Base-by-base conservation (phyloP, 768 basidiomycete genomes). In the Hemileccinum impolitum region DNA sequence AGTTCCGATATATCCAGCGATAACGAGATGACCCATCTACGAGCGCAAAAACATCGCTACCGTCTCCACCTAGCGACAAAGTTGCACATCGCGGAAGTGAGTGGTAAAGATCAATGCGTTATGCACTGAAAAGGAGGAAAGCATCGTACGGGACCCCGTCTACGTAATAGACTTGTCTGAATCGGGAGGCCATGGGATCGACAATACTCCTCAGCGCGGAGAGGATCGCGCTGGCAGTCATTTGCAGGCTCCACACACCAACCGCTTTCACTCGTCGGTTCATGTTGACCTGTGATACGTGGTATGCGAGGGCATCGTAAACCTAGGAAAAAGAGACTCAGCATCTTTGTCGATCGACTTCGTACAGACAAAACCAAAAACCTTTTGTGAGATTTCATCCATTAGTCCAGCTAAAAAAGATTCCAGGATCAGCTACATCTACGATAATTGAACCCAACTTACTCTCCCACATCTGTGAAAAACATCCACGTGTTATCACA, bases 241-340 rank as follows among this genome's bases (percentile, higher is more conserved):
- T 85, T 67, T 96, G 94, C 19, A 98, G 75, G 61, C 89, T 93
- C 96, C 96, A 99, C 8, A 92, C 71, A 52, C 91, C 87, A 55
- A 99, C 93, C 3, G 85, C 89, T 69, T 85, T 89, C 63, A 96
- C 81, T 13, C 94, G 84, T 47, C 90, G 83, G 61, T 92, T 89
- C 74, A 90, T 84, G 63, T 94, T 91, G 21, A 82, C 85, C 57
- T 93, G 90, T 2, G 87, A 84, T 43, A 99, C 95, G 70, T 98
- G 96, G 65, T 93, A 84, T 10, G 95, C 95, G 48, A 99, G 77
- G 10, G 96, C 95, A 43, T 91, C 89, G 65, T 96, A 94, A 17
- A 83, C 85, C 83, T 90, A 54, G 21, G n/a, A 25, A 45, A 39
- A 52, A 13, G 17, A 23, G 7, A 6, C 3, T 64, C 10, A 41